Evolutionary conservation across 2,329 filamentous ascomycete species (phyloP), one percentile per base, ranked within the genome.

Genomic region (Botrytis aclada): DNA sequence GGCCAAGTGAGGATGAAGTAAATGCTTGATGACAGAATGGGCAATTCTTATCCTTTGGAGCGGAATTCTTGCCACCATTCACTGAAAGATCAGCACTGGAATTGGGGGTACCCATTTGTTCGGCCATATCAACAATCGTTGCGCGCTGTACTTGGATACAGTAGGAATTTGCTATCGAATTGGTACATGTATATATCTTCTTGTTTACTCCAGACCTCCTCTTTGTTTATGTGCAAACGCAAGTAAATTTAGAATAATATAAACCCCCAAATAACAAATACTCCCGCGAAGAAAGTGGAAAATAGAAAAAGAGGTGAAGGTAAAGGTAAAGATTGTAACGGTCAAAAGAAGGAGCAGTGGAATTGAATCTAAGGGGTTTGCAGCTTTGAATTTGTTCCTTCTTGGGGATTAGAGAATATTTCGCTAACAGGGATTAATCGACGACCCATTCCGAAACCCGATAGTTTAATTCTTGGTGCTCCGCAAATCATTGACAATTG

Each of bases 1-100:
- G 92, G 67, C 95, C 95, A 70, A 98, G 89, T 3, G 94, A 97
- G 25, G 94, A 97, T 1, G 95, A 98, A 25, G 95, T 98, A 81
- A 98, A 98, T 10, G 92, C 87, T 82, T 97, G 94, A 64, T 90
- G 87, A 82, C 95, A 98, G 84, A 93, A 98, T 51, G 91, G 93
- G 81, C 95, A 98, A 76, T 86, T 90, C 80, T 93, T 94, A 84
- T 98, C 95, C 83, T 98, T 98, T 3, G 78, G 74, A 62, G 79
- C 78, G 62, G 72, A 70, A 34, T 73, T 71, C 70, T 78, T 79
- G 54, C 75, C 74, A 16, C 79, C 78, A 61, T 81, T 80, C 9
- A 78, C 77, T 72, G 80, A 80, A 63, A 75, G 75, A 71, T 81
- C 79, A 47, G 79, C 79, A 56, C 74, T 80, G 34, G 80, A 81